Base-by-base conservation (phyloP, 1,284 basidiomycete species). In the Prillingera fragicola region DNA sequence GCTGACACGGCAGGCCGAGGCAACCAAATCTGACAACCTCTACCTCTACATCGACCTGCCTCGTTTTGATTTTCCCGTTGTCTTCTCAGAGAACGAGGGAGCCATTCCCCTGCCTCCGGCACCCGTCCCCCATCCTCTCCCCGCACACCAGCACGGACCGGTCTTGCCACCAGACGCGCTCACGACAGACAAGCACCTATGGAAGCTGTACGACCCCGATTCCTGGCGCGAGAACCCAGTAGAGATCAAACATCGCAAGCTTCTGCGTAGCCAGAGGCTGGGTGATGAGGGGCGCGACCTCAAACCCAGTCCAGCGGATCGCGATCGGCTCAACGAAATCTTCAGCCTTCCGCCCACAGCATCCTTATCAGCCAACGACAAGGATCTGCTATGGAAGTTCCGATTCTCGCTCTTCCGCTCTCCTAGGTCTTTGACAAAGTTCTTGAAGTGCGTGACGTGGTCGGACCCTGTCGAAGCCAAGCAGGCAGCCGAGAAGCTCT, bases 371-470 rank as follows among this genome's bases (percentile, higher is more conserved):
- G 83, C 89, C 0, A 84, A 91, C 58, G 94, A 99, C 72, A 95
- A 94, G 66, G 94, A 98, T 56, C 72, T 94, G 14, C 83, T 98
- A 19, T 99, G 95, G 95, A 92, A 95, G 64, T 99, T 95, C 77
- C 82, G 95, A 9, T 99, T 97, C 73, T 98, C 96, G 57, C 80
- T 99, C 13, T 89, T 89, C 65, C 73, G 75, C 9, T 73, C 74
- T 0, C 67, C 67, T 24, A 80, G 85, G 15, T 89, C 87, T 3
- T 77, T 98, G 22, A 98, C 94, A 25, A 99, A 98, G 70, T 98
- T 99, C 72, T 77, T 99, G 48, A 97, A 94, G 71, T 92, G 90
- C 23, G 95, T 98, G 22, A 91, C 91, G 8, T 98, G 95, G 95
- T 79, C 87, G 32, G 95, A 99, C 65, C 80, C 85, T 0, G 86